Evolutionary conservation across 2,329 filamentous ascomycete genomes (phyloP).

Genomic region (Beauveria rudraprayagi): DNA sequence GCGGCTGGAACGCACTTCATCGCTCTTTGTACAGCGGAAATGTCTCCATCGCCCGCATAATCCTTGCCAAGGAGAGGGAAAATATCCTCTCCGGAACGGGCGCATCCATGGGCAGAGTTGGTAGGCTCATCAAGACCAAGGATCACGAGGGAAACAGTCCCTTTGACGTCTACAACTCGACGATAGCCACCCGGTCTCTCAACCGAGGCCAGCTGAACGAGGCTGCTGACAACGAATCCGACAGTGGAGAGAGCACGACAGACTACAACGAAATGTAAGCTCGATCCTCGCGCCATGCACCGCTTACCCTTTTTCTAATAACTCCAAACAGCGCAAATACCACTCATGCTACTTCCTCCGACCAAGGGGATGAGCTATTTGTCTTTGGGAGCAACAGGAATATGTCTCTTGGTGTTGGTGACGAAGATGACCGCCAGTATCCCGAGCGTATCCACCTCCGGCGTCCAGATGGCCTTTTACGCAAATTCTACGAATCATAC

Average conservation of each 20-base stretch:
- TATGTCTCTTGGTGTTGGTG: slow-evolving; percentile 83
- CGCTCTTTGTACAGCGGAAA: slow-evolving; percentile 87
- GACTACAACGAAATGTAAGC: slow-evolving; percentile 24
- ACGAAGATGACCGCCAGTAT: slow-evolving; percentile 89
- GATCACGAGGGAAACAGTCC: slow-evolving; percentile 92
- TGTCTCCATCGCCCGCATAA: slow-evolving; percentile 71
- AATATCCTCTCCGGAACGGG: slow-evolving; percentile 54
- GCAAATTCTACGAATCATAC: slow-evolving; percentile 64
- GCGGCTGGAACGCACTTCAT: slow-evolving; percentile 92
- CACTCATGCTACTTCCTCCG: slow-evolving; percentile 9
- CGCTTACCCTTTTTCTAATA: neutral
- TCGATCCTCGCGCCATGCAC: neutral
- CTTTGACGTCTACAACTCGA: slow-evolving; percentile 85
- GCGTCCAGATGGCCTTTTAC: slow-evolving; percentile 69
- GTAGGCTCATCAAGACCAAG: slow-evolving; percentile 85
- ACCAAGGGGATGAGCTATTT: slow-evolving; percentile 72
- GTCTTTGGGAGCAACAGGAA: slow-evolving; percentile 97
- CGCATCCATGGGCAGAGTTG: slow-evolving; percentile 52
- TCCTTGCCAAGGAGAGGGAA: slow-evolving; percentile 69
- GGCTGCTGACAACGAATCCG: slow-evolving; percentile 39
- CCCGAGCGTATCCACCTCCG: slow-evolving; percentile 74
- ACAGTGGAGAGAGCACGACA: slow-evolving; percentile 42
- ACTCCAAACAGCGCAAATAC: neutral
- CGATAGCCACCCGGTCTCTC: slow-evolving; percentile 70
- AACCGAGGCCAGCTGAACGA: slow-evolving; percentile 25